Percentiles rank a stretch among this genome's conserved stretches.
Evolutionary conservation across 2,329 filamentous ascomycete species (phyloP).

Genomic region (Aotearoamyces nothofagi): DNA sequence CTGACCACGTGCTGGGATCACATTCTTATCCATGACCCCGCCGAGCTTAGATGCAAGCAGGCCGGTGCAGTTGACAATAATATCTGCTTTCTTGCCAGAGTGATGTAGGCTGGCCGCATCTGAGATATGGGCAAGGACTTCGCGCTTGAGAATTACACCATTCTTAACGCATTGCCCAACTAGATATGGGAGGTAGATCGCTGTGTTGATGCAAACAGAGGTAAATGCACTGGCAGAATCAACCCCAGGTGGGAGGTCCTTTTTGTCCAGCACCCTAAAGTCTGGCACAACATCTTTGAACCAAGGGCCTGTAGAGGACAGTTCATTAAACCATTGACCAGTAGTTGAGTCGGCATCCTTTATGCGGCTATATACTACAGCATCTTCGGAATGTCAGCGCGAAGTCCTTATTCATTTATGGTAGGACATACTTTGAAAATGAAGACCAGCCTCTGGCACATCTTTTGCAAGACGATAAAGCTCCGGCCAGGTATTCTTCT

Average conservation of each 20-base stretch:
- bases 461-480: conserved; percentile 43
- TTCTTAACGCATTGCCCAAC: conserved; percentile 62
- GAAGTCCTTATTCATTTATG: neutral
- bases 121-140: conserved; percentile 49
- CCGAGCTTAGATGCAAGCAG: conserved; percentile 61
- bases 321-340: conserved; percentile 41
- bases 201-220: conserved; percentile 83
- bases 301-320: conserved; percentile 58
- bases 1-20: conserved; percentile 71
- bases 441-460: conserved; percentile 64
- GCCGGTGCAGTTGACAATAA: conserved; percentile 78
- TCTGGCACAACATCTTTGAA: conserved; percentile 57
- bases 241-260: conserved; percentile 45
- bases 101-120: conserved; percentile 51
- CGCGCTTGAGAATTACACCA: conserved; percentile 54
- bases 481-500: conserved; percentile 48
- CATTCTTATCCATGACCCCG: conserved; percentile 60
- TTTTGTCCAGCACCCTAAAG: conserved; percentile 43
- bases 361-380: conserved; percentile 34
- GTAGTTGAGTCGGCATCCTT: conserved; percentile 43
- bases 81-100: conserved; percentile 38
- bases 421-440: conserved; percentile 49
- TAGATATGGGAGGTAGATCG: conserved; percentile 78
- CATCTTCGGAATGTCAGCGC: conserved; percentile 20
- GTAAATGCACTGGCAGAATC: conserved; percentile 64